Evolutionary conservation across 352 stramenopile genomes (phyloP).

Genomic region (Phytopythium oedochilum): DNA sequence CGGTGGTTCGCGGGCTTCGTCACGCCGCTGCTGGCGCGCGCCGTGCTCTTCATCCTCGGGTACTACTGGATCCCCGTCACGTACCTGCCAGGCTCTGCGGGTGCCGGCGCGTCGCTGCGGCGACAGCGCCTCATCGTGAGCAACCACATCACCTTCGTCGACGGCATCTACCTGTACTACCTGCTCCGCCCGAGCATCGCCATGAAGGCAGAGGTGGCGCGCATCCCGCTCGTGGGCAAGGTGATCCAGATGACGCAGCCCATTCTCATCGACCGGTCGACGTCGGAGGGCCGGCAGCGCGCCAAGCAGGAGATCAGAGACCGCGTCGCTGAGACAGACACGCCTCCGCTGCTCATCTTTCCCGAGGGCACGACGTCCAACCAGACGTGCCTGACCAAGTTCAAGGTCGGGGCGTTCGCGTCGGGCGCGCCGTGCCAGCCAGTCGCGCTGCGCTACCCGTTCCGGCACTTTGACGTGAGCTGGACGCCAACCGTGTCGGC

Average conservation of each 20-base stretch:
- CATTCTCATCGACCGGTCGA: constrained; percentile 59
- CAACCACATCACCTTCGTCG: constrained; percentile 72
- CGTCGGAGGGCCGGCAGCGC: constrained; percentile 38
- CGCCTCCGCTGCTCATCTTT: constrained; percentile 67
- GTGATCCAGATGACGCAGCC: constrained; percentile 59
- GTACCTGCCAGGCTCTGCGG: constrained; percentile 13
- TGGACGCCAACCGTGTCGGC: constrained; percentile 54
- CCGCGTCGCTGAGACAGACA: constrained; percentile 32
- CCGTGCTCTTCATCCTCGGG: constrained; percentile 49
- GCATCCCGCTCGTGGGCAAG: constrained; percentile 47
- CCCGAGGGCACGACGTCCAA: constrained; percentile 72
- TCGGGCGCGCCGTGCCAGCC: constrained; percentile 49
- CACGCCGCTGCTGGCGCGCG: constrained; percentile 37
- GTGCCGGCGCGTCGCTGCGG: not conserved
- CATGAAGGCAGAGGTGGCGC: constrained; percentile 64
- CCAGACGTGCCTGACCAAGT: constrained; percentile 64
- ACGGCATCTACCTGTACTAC: constrained; percentile 56
- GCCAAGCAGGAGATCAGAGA: constrained; percentile 58
- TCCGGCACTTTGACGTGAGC: constrained; percentile 70
- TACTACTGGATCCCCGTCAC: constrained; percentile 66
- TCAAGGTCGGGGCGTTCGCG: constrained; percentile 73
- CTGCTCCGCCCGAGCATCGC: constrained; percentile 56
- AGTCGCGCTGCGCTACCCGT: constrained; percentile 61
- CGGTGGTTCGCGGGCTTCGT: constrained; percentile 22
- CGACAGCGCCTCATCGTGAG: constrained; percentile 46